Evolutionary conservation across 1,139 yeast genomes (phyloP).

Genomic region (Nakaseomyces sp.): DNA sequence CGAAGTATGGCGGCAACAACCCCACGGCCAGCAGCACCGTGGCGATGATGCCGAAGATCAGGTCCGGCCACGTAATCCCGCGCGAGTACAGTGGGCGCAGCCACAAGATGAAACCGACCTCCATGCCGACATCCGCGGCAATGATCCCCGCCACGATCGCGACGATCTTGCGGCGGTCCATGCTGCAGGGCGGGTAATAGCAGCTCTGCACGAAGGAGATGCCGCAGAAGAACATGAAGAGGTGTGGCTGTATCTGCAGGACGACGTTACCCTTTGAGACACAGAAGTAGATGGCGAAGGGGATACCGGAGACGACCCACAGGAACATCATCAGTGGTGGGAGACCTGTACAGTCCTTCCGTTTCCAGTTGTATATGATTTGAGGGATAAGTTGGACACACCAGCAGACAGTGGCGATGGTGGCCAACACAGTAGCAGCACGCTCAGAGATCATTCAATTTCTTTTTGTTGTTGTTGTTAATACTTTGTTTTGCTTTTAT

Average conservation of each 20-base stretch:
- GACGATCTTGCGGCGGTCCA: slow-evolving; percentile 36
- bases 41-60: slow-evolving; percentile 72
- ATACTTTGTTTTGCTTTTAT: background rate
- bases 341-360: slow-evolving; percentile 76
- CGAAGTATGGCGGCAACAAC: slow-evolving; percentile 80
- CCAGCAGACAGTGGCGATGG: slow-evolving; percentile 85
- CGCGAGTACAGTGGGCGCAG: slow-evolving; percentile 51
- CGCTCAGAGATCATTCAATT: slow-evolving; percentile 20
- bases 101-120: slow-evolving; percentile 65
- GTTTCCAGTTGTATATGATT: slow-evolving; percentile 57
- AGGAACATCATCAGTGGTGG: slow-evolving; percentile 78
- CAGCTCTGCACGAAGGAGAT: slow-evolving; percentile 64
- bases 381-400: slow-evolving; percentile 86
- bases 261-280: slow-evolving; percentile 67
- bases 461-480: background rate
- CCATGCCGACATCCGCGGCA: slow-evolving; percentile 47
- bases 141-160: slow-evolving; percentile 35
- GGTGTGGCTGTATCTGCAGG: slow-evolving; percentile 75
- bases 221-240: slow-evolving; percentile 65
- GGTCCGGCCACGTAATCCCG: slow-evolving; percentile 58
- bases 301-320: slow-evolving; percentile 79
- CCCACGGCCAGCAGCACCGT: slow-evolving; percentile 70
- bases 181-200: slow-evolving; percentile 66
- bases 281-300: slow-evolving; percentile 73
- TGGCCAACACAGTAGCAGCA: slow-evolving; percentile 75